Conservation (phyloP, 495 filamentous ascomycete genomes). For the Daldinia decipiens region DNA sequence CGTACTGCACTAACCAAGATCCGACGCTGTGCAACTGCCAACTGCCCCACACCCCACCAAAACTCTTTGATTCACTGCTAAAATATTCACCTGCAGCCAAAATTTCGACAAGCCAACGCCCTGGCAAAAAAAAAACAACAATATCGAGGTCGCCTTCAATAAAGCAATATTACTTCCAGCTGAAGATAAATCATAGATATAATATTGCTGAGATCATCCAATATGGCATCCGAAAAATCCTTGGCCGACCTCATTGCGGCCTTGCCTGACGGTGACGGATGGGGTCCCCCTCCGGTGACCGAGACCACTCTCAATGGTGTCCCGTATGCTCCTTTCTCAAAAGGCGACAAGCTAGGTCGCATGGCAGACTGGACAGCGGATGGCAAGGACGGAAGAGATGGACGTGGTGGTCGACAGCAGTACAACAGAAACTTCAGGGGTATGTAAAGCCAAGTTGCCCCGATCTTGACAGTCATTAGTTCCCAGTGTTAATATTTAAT, state of each 20-base stretch:
- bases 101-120: slow-evolving; percentile 28
- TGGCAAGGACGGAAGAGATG: slow-evolving; percentile 81
- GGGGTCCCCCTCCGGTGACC: slow-evolving; percentile 83
- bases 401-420: slow-evolving; percentile 80
- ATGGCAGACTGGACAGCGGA: slow-evolving; percentile 99
- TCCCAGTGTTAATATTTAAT: slow-evolving; percentile 26
- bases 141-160: slow-evolving; percentile 6
- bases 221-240: slow-evolving; percentile 45
- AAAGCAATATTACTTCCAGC: background rate
- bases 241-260: slow-evolving; percentile 66
- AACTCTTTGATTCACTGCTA: slow-evolving; percentile 14
- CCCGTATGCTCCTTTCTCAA: slow-evolving; percentile 96
- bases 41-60: slow-evolving; percentile 44
- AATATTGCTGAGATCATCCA: slow-evolving; percentile 15
- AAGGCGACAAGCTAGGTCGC: slow-evolving; percentile 96
- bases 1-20: slow-evolving; percentile 14
- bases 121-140: slow-evolving; percentile 3
- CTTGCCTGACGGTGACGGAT: slow-evolving; percentile 73
- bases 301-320: slow-evolving; percentile 93
- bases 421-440: slow-evolving; percentile 94
- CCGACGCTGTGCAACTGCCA: slow-evolving; percentile 24
- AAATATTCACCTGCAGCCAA: slow-evolving; percentile 34
- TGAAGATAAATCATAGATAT: background rate
- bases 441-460: slow-evolving; percentile 50
- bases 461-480: background rate